phyloP scores from a whole-genome alignment of 1,284 basidiomycete species.

The Rugosomyces carneus region DNA sequence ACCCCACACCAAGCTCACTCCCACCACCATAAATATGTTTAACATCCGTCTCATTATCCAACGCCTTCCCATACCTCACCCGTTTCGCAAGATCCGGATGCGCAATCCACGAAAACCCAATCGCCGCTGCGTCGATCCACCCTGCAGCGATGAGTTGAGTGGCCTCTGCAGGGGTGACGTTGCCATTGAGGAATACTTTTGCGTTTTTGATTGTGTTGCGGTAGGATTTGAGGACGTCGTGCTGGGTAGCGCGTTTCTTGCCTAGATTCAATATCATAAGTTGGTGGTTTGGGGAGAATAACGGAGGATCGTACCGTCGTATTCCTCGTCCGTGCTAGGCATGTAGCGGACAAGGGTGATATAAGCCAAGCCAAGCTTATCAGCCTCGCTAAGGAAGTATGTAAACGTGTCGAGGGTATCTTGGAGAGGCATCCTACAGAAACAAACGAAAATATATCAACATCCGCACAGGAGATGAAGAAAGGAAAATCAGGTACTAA shows the following conservation, averaged over 20 bases:
- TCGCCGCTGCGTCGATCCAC: constrained; percentile 26
- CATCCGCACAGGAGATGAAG: too few species aligned
- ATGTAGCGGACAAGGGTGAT: constrained; percentile 30
- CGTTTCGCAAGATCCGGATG: constrained; percentile 32
- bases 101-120: constrained; percentile 28
- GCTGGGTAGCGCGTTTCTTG: constrained; percentile 22
- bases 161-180: constrained; percentile 30
- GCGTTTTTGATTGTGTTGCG: constrained; percentile 28
- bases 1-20: constrained; percentile 23
- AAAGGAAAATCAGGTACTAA: too few species aligned
- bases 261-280: constrained; percentile 19
- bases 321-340: constrained; percentile 18
- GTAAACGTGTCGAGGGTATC: constrained; percentile 37
- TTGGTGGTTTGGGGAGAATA: too few species aligned
- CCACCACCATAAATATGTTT: constrained; percentile 22
- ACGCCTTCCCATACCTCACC: constrained; percentile 25
- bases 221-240: constrained; percentile 32
- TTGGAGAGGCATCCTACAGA: constrained; percentile 33
- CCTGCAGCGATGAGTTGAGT: constrained; percentile 22
- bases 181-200: constrained; percentile 28
- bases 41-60: constrained; percentile 27
- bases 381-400: constrained; percentile 33
- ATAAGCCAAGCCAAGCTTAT: constrained; percentile 33
- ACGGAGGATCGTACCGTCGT: constrained; percentile 28
- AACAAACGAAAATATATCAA: too few species aligned